Conservation (phyloP, 306 rosid species). For the Dryas octopetala region DNA sequence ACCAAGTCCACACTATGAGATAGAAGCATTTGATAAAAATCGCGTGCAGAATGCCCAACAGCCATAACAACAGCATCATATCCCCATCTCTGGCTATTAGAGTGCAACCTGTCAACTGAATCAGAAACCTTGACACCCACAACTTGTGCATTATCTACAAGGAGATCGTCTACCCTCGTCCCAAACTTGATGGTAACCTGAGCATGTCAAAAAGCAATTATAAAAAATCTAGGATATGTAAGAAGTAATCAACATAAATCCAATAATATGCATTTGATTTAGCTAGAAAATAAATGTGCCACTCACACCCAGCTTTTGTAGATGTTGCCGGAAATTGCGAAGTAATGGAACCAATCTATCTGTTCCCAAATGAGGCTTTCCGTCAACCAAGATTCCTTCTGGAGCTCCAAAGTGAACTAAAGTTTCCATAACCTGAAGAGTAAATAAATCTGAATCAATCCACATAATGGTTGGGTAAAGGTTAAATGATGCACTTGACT, state of each 20-base stretch:
- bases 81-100: conserved; percentile 57
- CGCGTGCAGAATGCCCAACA: conserved; percentile 99
- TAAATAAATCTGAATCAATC: conserved; percentile 21
- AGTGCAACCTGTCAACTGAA: conserved; percentile 51
- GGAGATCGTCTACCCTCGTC: conserved; percentile 81
- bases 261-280: conserved; percentile 16
- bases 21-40: conserved; percentile 75
- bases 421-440: conserved; percentile 80
- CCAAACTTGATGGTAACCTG: conserved; percentile 92
- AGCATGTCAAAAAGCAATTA: conserved; percentile 24
- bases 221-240: conserved; percentile 22
- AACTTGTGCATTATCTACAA: conserved; percentile 55
- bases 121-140: conserved; percentile 71
- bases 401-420: conserved; percentile 95
- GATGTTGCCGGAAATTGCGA: conserved; percentile 83
- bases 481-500: conserved; percentile 1
- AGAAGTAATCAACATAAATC: conserved; percentile 22
- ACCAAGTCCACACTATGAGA: conserved; percentile 72
- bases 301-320: conserved; percentile 87
- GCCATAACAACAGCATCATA: conserved; percentile 87
- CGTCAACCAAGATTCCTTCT: conserved; percentile 68
- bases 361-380: conserved; percentile 97
- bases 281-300: conserved; percentile 20
- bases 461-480: neutral
- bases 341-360: conserved; percentile 92